Base-by-base conservation (phyloP, 2,329 filamentous ascomycete genomes). In the Botryotinia narcissicola region DNA sequence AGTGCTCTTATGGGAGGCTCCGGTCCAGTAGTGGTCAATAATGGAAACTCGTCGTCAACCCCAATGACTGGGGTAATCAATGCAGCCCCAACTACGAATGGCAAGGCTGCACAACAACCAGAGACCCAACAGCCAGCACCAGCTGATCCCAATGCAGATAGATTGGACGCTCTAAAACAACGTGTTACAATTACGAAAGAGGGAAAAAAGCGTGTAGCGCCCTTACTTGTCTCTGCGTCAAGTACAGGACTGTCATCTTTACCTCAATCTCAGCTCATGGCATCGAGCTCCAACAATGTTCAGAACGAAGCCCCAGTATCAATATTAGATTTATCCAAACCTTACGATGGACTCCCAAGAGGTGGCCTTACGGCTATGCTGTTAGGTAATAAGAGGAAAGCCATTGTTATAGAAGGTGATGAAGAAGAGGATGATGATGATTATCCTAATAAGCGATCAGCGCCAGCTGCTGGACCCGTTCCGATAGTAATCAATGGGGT, bases 1-100 rank as follows among this genome's bases (percentile, higher is more conserved):
- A 96, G 96, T 20, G 95, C 95, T n/a, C 84, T 99, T 54, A 99
- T 99, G 96, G 95, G 95, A 9, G 95, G 97, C 80, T 87, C 88
- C 29, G 87, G 87, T 25, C 76, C 77, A 16, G 77, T 74, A 62
- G 75, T 81, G 75, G 73, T 78, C 72, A 75, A 80, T 74, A 78
- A 81, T 78, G 76, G 74, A 51, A 79, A 78, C 73, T 80, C 71
- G 75, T 35, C 75, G 29, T 74, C 76, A 35, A 77, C 76, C 16
- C 75, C 77, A 32, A 78, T 78, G 75, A 62, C 74, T 60, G 76
- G 75, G 18, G 73, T 78, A 18, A 73, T 73, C 37, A 61, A 76
- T 46, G 73, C 75, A 9, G 59, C 77, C 48, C 62, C 73, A 16
- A 35, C 69, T 46, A 71, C 75, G 1, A 81, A 80, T 74, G 80